Base-by-base conservation (phyloP, 345 rosid genomes). In the Aquilaria malaccensis region DNA sequence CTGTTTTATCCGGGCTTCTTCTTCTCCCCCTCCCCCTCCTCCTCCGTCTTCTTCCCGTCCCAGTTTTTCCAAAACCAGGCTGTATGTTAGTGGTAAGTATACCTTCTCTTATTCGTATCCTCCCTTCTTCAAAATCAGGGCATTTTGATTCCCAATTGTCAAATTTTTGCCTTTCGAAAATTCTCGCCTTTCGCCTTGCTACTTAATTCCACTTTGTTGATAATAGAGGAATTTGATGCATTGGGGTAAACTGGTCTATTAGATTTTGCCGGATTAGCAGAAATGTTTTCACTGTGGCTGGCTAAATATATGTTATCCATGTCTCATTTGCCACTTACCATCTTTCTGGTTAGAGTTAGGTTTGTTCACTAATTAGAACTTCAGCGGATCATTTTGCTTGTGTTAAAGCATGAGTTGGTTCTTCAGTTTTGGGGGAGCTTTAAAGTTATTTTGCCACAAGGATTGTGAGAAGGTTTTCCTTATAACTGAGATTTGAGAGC, bases 31-130 rank as follows among this genome's bases (percentile, higher is more conserved):
- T 22, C 48, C 72, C 7, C 5, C 76, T 50, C 11, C 60, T 45
- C 56, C 75, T 33, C 37, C 63, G 32, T 66, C 81, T 33, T 4
- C 63, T 3, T 59, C 70, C 53, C 64, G 57, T 13, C 9, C 3
- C 9, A 54, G 57, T 54, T 30, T 10, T 10, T 10, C 72, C 13
- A 72, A 74, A 59, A 81, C 80, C 67, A 85, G 76, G 76, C 92
- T 88, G 66, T 88, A 65, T 50, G 86, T 85, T 30, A 85, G 88
- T 56, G 92, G 96, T 85, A 30, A 68, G 78, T 59, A 70, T 41
- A 30, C 50, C 13, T 15, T 64, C 30, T 46, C 31, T 52, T 7
- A 1, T 22, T 49, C 12, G 29, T 13, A 41, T 31, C 30, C 49
- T 11, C 49, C 63, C 13, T 30, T 43, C 33, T 32, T 11, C n/a